Base-by-base conservation (phyloP, 78 protist species). In the Chrysochromulina parva region DNA sequence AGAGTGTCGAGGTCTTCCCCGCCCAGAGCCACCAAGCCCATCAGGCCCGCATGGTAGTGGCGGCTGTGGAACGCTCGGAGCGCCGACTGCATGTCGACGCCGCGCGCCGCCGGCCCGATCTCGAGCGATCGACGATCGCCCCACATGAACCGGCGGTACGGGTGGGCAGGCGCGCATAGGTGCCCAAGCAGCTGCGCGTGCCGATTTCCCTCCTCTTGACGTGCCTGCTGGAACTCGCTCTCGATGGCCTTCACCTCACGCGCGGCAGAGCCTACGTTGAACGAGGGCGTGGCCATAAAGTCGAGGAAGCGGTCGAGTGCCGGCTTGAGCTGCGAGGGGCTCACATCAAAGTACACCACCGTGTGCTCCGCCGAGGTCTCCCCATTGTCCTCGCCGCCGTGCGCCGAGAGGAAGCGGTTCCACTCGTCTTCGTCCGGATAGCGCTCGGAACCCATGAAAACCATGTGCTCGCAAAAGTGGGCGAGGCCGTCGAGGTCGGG, bases 401-500 rank as follows among this genome's bases (percentile, higher is more conserved):
- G 22, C 85, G 55, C 17, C 6, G 62, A 7, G 0, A 96, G 62
- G 91, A 52, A 94, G 54, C 50, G 6, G 69, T 84, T 65, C 71
- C 91, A 94, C 48, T 19, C 93, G 28, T 90, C 87, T 76, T 95
- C 96, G 48, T 62, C 88, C 16, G 95, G 95, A 69, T 85, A 94
- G 28, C 55, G 26, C 2, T 66, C 78, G 13, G 93, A 87, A 11
- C 95, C 95, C 94, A 93, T 52, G 90, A 93, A 93, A 24, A 93
- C 81, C 88, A 93, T 48, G 80, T 93, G 95, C 86, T 96, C 98
- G 11, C 89, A 57, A 58, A 95, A 96, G 67, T 96, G 98, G 0
- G 96, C 96, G 48, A 96, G 88, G 19, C 98, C 98, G 1, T 80
- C 89, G 7, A 89, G 7, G 2, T 88, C 91, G 19, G 13, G 53